phyloP scores from a whole-genome alignment of 176 grass and related monocot species.

The Thinopyrum elongatum region DNA sequence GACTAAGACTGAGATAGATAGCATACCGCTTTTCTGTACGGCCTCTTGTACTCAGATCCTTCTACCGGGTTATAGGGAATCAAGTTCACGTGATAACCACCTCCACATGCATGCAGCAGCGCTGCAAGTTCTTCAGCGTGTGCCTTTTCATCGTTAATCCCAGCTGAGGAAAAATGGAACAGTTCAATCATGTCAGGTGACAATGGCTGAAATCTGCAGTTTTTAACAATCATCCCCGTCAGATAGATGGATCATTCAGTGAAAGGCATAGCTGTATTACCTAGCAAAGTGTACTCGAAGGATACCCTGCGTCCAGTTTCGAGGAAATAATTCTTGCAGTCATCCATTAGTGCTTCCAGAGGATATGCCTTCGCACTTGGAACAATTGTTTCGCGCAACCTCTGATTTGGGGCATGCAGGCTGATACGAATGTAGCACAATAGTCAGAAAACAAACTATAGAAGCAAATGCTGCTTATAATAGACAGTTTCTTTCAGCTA shows the following conservation, averaged over 20 bases:
- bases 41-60: conserved; percentile 90
- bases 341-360: conserved; percentile 73
- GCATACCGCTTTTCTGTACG: conserved; percentile 86
- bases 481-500: background rate
- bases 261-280: conserved; percentile 23
- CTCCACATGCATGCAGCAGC: conserved; percentile 54
- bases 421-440: conserved; percentile 28
- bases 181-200: background rate
- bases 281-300: conserved; percentile 95
- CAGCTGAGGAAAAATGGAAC: conserved; percentile 47
- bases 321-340: conserved; percentile 80
- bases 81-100: conserved; percentile 91
- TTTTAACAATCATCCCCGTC: background rate
- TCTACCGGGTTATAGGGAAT: conserved; percentile 95
- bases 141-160: conserved; percentile 73
- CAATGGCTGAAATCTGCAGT: background rate
- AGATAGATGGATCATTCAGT: background rate
- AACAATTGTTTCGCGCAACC: conserved; percentile 80
- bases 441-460: conserved; percentile 4
- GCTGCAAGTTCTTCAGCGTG: conserved; percentile 74
- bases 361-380: conserved; percentile 94
- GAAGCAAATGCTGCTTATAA: background rate
- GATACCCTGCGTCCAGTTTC: conserved; percentile 83
- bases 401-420: conserved; percentile 86
- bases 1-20: background rate